Evolutionary conservation across 768 basidiomycete genomes (phyloP).

Genomic region (Megacollybia marginata): DNA sequence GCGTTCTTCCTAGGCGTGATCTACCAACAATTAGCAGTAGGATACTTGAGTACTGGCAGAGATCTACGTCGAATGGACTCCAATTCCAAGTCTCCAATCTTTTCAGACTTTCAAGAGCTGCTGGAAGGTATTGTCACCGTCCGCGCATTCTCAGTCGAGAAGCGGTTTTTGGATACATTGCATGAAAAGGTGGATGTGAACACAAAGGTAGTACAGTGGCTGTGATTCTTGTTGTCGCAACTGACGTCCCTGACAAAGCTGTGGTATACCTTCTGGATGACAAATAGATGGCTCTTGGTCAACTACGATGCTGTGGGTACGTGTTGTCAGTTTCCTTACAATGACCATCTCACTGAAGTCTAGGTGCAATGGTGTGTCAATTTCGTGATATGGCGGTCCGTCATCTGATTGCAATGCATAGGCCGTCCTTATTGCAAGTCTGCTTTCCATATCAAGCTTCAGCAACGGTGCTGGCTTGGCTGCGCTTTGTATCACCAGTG

Average conservation of each 20-base stretch:
- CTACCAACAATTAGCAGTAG: slow-evolving; percentile 63
- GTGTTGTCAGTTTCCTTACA: no score
- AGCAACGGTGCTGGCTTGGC: slow-evolving; percentile 53
- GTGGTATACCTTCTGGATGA: slow-evolving; percentile 90
- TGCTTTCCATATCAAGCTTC: slow-evolving; percentile 65
- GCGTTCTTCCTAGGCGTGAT: slow-evolving; percentile 65
- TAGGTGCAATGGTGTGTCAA: slow-evolving; percentile 26
- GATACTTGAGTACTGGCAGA: slow-evolving; percentile 65
- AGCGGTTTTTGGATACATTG: slow-evolving; percentile 65
- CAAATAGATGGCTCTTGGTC: slow-evolving; percentile 76
- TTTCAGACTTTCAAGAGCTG: slow-evolving; percentile 74
- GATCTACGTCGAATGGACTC: slow-evolving; percentile 91
- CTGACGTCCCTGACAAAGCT: slow-evolving; percentile 31
- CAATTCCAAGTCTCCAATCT: slow-evolving; percentile 78
- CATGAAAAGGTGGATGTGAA: slow-evolving; percentile 70
- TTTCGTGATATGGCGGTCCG: not conserved
- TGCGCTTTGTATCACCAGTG: slow-evolving; percentile 71
- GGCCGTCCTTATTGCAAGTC: slow-evolving; percentile 65
- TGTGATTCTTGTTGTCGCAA: not conserved
- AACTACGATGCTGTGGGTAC: slow-evolving; percentile 72
- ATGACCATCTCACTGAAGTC: no score
- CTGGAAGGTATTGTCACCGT: slow-evolving; percentile 88
- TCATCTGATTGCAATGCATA: not conserved
- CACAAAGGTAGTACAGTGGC: slow-evolving; percentile 45
- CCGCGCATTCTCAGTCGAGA: slow-evolving; percentile 82